Base-by-base conservation (phyloP, 177 flowering plant genomes). In the Vitis hybrid region DNA sequence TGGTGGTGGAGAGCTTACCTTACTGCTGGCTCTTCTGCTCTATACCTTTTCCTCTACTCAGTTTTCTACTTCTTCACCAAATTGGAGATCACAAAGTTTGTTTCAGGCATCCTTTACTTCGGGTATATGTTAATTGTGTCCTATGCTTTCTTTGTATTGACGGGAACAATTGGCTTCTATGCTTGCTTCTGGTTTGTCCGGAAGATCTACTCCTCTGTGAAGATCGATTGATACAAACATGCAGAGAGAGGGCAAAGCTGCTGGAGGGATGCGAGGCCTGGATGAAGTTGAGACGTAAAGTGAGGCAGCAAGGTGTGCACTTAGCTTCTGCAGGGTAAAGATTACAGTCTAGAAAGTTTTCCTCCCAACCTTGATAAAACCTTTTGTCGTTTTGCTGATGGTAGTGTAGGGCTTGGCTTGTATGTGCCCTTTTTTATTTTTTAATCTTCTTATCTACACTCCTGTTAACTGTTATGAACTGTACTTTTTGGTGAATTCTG, bases 1-100 rank as follows among this genome's bases (percentile, higher is more conserved):
- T 92, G 97, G 97, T 92, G 97, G 97, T 92, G 97, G 97, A 87
- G 94, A 71, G 89, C 97, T 39, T 92, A 92, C 79, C 72, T 92
- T 76, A 92, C 94, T 5, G 90, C 97, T 3, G 97, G 96, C 19
- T 92, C 97, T 16, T 92, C 94, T 22, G 96, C 96, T 1, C 77
- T 92, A 5, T 92, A 92, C 81, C 94, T 92, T 50, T 89, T 92
- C 84, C 84, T 92, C 60, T 92, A 92, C 83, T 88, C 97, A 2
- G 64, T 84, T 63, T 92, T 90, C 84, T 90, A 92, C 80, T 92
- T 83, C 86, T 90, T 90, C 82, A 89, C 95, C 16, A 90, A 90
- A 79, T 62, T 92, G 85, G 92, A 90, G 60, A 92, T 92, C 62
- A 83, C 95, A 0, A 90, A 90, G 82, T 65, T 89, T 53, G 94